phyloP scores from a whole-genome alignment of 345 rosid species.

The Linum trigynum region DNA sequence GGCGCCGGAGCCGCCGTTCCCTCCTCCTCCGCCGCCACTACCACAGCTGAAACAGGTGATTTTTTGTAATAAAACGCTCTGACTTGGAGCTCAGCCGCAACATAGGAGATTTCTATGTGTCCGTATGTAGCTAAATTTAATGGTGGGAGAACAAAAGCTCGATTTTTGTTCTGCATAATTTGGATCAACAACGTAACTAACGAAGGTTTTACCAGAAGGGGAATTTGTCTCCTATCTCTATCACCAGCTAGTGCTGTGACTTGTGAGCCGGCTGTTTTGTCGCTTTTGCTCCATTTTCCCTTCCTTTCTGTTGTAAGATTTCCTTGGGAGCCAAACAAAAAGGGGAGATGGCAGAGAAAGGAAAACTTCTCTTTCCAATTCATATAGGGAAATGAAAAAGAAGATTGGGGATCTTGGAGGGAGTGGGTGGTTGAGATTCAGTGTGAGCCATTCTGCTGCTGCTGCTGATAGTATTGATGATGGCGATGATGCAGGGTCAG shows the following conservation, averaged over 20 bases:
- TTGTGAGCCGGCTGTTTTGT: not conserved
- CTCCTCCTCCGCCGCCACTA: constrained; percentile 10
- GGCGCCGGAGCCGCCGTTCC: constrained; percentile 23
- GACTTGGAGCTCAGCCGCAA: not conserved
- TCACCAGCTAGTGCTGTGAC: not conserved
- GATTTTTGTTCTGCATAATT: not conserved
- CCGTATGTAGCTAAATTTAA: not conserved
- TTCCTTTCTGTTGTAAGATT: constrained; percentile 7
- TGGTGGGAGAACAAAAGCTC: too few relatives aligned
- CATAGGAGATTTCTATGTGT: not conserved
- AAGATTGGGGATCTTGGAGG: not conserved
- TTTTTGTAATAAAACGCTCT: not conserved
- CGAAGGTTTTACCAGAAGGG: not conserved
- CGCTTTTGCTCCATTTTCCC: not conserved
- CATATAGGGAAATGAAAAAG: not conserved
- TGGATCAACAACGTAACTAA: not conserved
- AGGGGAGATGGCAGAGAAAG: not conserved
- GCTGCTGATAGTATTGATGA: not conserved
- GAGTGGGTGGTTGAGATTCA: constrained; percentile 14
- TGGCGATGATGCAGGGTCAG: constrained; percentile 20
- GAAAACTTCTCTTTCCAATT: not conserved
- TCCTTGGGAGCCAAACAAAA: constrained; percentile 10
- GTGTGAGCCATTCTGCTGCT: not conserved
- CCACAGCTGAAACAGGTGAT: constrained; percentile 29
- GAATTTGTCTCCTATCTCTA: not conserved